Evolutionary conservation across 441 rosid genomes (phyloP), one percentile per base, ranked within the genome.

Genomic region (Euphorbia corollata): DNA sequence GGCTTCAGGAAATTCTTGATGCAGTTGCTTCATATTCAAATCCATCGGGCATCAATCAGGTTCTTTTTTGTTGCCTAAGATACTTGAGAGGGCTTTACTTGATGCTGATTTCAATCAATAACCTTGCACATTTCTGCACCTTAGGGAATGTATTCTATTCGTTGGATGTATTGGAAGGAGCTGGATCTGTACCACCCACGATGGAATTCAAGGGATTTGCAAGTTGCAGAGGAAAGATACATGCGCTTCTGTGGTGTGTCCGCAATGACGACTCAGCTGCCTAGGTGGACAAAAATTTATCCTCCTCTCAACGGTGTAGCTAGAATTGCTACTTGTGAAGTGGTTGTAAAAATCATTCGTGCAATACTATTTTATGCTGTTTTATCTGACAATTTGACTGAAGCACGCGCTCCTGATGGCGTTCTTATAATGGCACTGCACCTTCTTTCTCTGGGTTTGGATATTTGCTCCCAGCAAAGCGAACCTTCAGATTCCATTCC

Each of bases 21-120:
- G 23, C 68, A 5, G 88, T 95, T 74, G 94, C 98, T 75, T 73
- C 68, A 24, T 95, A 83, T 74, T 83, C 85, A 68, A 81, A 84
- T 79, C 99, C 99, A 62, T 88, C 97, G 54, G 90, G 96, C 79
- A 78, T 88, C 74, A 92, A 86, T 78, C 99, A 92, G 98, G 99
- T 95, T 41, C 9, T 8, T 41, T 41, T 8, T 8, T 73, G 54
- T 70, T 18, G 67, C 38, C 41, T 30, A 38, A 12, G 58, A 53
- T 66, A 39, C 71, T 53, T 71, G 43, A 65, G 61, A 63, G 2
- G 69, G 62, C 61, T 68, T 50, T 48, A 59, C 69, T 78, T 48
- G 48, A 19, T 65, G 12, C 38, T 45, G 23, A 2, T 68, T 45
- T 71, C 2, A 59, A 59, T 55, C 19, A 50, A 43, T 67, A 51